phyloP scores from a whole-genome alignment of 106 monocot species.

The Acorus calamus region DNA sequence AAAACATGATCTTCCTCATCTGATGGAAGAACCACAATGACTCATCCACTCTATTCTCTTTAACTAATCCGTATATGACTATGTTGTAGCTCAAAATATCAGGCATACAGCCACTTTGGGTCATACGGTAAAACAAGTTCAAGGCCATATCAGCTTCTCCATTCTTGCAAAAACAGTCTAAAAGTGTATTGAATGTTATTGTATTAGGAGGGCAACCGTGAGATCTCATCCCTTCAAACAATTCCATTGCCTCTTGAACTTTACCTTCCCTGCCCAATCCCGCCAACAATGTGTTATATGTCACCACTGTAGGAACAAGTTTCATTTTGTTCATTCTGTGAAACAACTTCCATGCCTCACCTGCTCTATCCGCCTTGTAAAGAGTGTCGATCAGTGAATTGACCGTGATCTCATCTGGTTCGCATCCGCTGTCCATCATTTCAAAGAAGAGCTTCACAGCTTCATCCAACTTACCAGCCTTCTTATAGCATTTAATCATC shows the following conservation, averaged over 20 bases:
- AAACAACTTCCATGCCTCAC: slow-evolving; percentile 77
- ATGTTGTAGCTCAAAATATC: slow-evolving; percentile 84
- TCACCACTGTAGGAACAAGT: slow-evolving; percentile 64
- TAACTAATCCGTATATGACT: slow-evolving; percentile 66
- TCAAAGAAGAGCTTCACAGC: slow-evolving; percentile 57
- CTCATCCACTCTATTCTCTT: slow-evolving; percentile 41
- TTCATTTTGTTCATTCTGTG: slow-evolving; percentile 52
- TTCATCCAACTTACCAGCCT: slow-evolving; percentile 50
- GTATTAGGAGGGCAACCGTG: slow-evolving; percentile 52
- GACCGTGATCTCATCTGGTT: slow-evolving; percentile 56
- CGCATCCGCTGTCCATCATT: slow-evolving; percentile 41
- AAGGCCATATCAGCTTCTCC: slow-evolving; percentile 50
- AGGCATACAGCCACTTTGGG: slow-evolving; percentile 34
- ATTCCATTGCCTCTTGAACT: slow-evolving; percentile 28
- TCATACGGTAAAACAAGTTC: slow-evolving; percentile 64
- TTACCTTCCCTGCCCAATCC: slow-evolving; percentile 70
- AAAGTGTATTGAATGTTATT: slow-evolving; percentile 70
- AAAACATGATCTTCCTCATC: slow-evolving; percentile 64
- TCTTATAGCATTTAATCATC: slow-evolving; percentile 89
- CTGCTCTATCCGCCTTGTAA: slow-evolving; percentile 68
- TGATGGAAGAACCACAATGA: slow-evolving; percentile 87
- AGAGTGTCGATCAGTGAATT: slow-evolving; percentile 75
- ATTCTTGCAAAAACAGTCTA: slow-evolving; percentile 78
- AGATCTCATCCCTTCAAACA: slow-evolving; percentile 54
- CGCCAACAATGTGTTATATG: slow-evolving; percentile 72